Evolutionary conservation across 805 yeast genomes (phyloP), one percentile per base, ranked within the genome.

Genomic region (Torulaspora quercuum): DNA sequence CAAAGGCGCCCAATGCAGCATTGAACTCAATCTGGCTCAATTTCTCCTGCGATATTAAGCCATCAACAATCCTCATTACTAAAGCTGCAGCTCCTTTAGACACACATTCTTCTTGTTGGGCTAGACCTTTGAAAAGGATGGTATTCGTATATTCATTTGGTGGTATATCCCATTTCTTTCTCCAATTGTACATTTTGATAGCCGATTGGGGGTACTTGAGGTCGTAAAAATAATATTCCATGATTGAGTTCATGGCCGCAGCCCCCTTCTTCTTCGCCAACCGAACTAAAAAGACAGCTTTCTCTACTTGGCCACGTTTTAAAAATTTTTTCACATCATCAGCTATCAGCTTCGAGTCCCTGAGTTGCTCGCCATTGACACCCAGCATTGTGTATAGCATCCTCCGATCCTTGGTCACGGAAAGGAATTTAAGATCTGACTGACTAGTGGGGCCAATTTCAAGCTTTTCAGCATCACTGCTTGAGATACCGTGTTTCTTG

Each of bases 201-300:
- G 82, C 82, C 6, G 65, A 67, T 29, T 70, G 68, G 1, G 69
- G 54, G 14, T 69, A 68, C 2, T 70, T 67, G 6, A 63, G 48
- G 1, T 51, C 50, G 6, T 55, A 55, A 3, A 80, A 57, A 26
- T 69, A 63, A 64, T 76, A 70, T 41, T 72, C 68, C 50, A 78
- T 54, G 0, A 83, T 66, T n/a, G 72, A 67, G 45, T 84, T 83
- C 75, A 77, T 72, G 1, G 76, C 83, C 20, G 78, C 83, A 0
- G 67, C 46, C 6, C 83, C 85, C 23, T 69, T 67, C 2, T 51
- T 52, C 18, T 64, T 57, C 0, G 82, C 75, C 8, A 77, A 43
- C 27, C 68, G 64, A 3, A 73, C 64, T n/a, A 78, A 55, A 46
- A 64, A 65, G 16, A 70, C 39, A 0, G 89, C 89, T 39, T 82